Base-by-base conservation (phyloP, 2,329 filamentous ascomycete species). In the Thermomyces lanuginosus region DNA sequence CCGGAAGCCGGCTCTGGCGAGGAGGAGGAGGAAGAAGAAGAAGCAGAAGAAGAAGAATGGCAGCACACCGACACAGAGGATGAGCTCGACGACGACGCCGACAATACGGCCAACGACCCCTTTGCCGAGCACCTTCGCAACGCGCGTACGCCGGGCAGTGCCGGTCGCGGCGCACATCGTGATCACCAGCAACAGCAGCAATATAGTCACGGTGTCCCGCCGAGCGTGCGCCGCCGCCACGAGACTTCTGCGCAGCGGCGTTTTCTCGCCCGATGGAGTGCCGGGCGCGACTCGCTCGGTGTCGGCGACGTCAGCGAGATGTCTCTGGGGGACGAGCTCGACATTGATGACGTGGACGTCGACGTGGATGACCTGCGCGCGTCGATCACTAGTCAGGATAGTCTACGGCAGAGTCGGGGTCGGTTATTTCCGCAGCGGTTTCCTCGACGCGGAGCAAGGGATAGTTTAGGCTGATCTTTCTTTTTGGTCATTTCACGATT, bases 1-100 rank as follows among this genome's bases (percentile, higher is more conserved):
- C 74, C 75, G 11, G 72, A 77, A 31, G 48, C 46, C 33, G 71
- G 63, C 1, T 51, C 50, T 19, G 38, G 44, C 21, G 4, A 70
- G 41, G 68, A 62, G 13, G 61, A 55, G 16, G 67, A 69, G 10
- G 27, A 63, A 5, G 53, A 53, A 18, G 38, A 45, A 21, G 4
- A 42, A 33, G 6, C 48, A 44, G 15, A 69, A 40, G 68, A 61
- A 16, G 61, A 55, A 14, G 67, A 69, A 39, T 82, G 81, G 55
- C 76, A 83, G 56, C 76, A 82, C 45, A 82, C 77, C 6, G 77
- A 82, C 51, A 76, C 75, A 2, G 76, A 81, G 37, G 74, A 63
- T 6, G 72, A 73, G 27, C 65, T 61, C 34, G 56, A 56, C 25
- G 55, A 57, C 6, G 51, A 58, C 6, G 27, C 26, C 23, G 49